These are phyloP conservation scores for Chlamydomonas sp. DNA, from an alignment of 139 green algal species.

Conservation along the genomic window DNA sequence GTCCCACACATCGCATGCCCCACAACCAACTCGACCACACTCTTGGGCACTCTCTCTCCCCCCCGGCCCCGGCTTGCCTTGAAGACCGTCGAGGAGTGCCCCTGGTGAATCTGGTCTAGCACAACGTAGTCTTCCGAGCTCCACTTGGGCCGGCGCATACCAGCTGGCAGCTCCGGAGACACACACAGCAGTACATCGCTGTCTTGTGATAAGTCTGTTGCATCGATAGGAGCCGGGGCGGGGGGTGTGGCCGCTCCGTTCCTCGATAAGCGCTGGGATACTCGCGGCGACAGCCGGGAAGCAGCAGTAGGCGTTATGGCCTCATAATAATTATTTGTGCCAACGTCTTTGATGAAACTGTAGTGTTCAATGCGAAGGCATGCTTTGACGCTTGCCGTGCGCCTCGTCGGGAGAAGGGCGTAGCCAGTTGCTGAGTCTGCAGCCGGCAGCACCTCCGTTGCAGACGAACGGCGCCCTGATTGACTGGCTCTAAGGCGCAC, in stretches of 20 bases:
- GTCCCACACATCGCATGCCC: too few relatives aligned
- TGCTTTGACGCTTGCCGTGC: background rate
- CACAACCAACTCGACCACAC: too few relatives aligned
- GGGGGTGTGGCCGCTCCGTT: background rate
- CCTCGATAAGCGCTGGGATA: background rate
- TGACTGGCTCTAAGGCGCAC: too few relatives aligned
- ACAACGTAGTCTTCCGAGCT: conserved; percentile 52
- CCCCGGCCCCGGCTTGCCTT: conserved; percentile 9
- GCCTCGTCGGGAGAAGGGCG: too few relatives aligned
- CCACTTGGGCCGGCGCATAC: conserved; percentile 53
- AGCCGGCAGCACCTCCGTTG: too few relatives aligned
- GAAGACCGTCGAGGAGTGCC: conserved; percentile 47
- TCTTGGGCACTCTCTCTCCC: background rate
- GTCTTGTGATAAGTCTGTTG: background rate
- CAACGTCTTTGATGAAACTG: conserved; percentile 19
- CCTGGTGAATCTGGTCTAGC: conserved; percentile 51
- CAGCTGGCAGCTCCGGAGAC: conserved; percentile 27
- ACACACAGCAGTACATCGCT: conserved; percentile 41
- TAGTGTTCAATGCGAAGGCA: conserved; percentile 33
- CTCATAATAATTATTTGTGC: conserved; percentile 22
- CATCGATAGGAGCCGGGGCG: background rate
- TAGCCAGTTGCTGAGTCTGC: too few relatives aligned
- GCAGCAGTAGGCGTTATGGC: conserved; percentile 13
- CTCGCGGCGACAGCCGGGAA: background rate
- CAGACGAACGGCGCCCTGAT: too few relatives aligned